Conservation (phyloP, 2,329 filamentous ascomycete species). For the Drechslerella stenobrocha region DNA sequence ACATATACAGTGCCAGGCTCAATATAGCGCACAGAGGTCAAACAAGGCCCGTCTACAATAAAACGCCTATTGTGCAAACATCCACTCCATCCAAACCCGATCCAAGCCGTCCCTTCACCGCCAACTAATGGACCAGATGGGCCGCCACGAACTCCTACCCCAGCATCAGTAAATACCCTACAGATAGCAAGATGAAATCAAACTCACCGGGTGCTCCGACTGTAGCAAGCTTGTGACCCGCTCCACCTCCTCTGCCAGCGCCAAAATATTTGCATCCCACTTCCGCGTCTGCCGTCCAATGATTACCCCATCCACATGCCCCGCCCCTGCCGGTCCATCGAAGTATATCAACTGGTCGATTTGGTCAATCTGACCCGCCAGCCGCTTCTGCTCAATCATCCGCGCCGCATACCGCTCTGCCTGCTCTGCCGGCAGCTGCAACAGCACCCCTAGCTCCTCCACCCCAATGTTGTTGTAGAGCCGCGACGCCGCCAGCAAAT, state of each 20-base stretch:
- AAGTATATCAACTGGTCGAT: slow-evolving; percentile 88
- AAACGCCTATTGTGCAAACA: slow-evolving; percentile 27
- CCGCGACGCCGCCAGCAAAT: slow-evolving; percentile 80
- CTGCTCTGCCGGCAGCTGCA: slow-evolving; percentile 76
- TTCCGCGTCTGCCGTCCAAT: slow-evolving; percentile 73
- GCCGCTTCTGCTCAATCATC: slow-evolving; percentile 93
- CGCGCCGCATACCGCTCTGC: slow-evolving; percentile 88
- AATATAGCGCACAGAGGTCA: too few species aligned
- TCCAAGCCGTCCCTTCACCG: not conserved
- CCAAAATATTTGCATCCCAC: slow-evolving; percentile 89
- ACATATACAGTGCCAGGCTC: too few species aligned
- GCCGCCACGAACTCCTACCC: slow-evolving; percentile 63
- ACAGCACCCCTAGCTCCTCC: slow-evolving; percentile 72
- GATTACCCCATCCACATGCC: slow-evolving; percentile 66
- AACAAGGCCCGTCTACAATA: not conserved
- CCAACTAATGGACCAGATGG: slow-evolving; percentile 57
- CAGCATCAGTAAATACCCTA: slow-evolving; percentile 10
- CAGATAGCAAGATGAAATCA: not conserved
- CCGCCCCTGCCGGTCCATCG: slow-evolving; percentile 71
- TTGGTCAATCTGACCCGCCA: slow-evolving; percentile 90
- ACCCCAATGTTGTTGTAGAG: slow-evolving; percentile 78
- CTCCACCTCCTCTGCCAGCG: slow-evolving; percentile 85
- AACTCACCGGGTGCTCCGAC: slow-evolving; percentile 72
- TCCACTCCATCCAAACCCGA: not conserved
- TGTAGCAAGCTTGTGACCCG: slow-evolving; percentile 79